Evolutionary conservation across 805 yeast species (phyloP), one percentile per base, ranked within the genome.

Genomic region (Candida boleticola): DNA sequence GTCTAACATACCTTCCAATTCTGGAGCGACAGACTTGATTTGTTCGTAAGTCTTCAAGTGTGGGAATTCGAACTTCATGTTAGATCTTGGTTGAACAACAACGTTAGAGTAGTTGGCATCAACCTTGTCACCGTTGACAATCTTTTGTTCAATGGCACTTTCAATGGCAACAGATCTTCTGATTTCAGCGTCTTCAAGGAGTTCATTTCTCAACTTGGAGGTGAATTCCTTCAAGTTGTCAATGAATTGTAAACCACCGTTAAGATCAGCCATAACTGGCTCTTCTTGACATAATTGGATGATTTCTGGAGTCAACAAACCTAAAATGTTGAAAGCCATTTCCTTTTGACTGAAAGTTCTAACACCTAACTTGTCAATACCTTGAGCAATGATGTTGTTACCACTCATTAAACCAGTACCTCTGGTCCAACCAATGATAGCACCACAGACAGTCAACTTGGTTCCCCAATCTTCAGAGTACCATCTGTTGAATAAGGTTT

Each of bases 381-480:
- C 97, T 72, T 90, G 97, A 47, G 99, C 97, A 65, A 93, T 88
- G 63, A 89, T 85, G 74, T 93, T 93, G 79, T 93, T 93, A 55
- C 84, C 97, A 60, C 89, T 78, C 99, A 93, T 93, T 62, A 93
- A 82, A 61, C 99, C 99, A 46, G 99, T 93, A 69, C 99, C 99
- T 79, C 99, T 88, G 50, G 99, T 93, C 99, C 99, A 93, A 64
- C 99, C 99, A 67, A 93, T 93, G 53, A 93, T 79, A 36, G 99
- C 97, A 76, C 99, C 99, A 69, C 97, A 90, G 47, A 93, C 76
- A 45, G 98, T 93, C 72, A 93, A 82, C 74, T 87, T 93, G 51
- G 85, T 74, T 36, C 85, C 83, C 99, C 99, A 93, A 46, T 89
- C 85, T 76, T 93, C 99, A 37, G 99, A 90, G 69, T 83, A 78